Base-by-base conservation (phyloP, 2,329 filamentous ascomycete species). In the Coniochaeta hoffmannii region DNA sequence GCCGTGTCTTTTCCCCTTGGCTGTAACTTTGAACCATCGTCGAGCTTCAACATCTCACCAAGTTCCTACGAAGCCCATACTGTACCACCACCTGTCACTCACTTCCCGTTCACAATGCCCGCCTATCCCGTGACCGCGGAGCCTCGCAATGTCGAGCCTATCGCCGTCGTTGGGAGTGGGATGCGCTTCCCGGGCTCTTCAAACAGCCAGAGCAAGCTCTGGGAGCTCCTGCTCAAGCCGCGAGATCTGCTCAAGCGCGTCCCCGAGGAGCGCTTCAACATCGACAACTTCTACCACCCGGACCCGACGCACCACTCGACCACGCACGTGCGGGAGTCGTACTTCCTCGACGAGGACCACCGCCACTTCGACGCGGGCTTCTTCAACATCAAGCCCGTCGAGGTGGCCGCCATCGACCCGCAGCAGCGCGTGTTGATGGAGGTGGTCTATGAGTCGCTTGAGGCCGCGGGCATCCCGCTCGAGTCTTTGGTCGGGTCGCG, bases 401-500 rank as follows among this genome's bases (percentile, higher is more conserved):
- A 55, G 22, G 59, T 24, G 3, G 53, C 15, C 5, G 26, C 53
- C 28, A 54, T 54, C 3, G 53, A 54, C 35, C 53, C 53, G 2
- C 53, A 54, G 38, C 53, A 54, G 41, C 38, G 53, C 14, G 2
- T 54, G 28, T 28, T 54, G 4, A 34, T 54, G 28, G 53, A 54
- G 28, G 19, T 28, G 28, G 53, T 54, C 5, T 54, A 54, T 11
- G 53, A 54, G 36, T 24, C 38, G 2, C 28, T 54, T 2, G 53
- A 50, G 17, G 17, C 10, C 2, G 58, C 65, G 36, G 64, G 64
- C n/a, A 41, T 57, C 2, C 58, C 57, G 6, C 41, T 63, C 6
- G 59, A 62, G 19, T 38, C 24, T 4, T 52, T 65, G 3, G 46
- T 38, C 15, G 64, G 63, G 1, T 59, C 54, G 2, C 56, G 68